Evolutionary conservation across 345 rosid genomes (phyloP).

Genomic region (Arabis hirsuta): DNA sequence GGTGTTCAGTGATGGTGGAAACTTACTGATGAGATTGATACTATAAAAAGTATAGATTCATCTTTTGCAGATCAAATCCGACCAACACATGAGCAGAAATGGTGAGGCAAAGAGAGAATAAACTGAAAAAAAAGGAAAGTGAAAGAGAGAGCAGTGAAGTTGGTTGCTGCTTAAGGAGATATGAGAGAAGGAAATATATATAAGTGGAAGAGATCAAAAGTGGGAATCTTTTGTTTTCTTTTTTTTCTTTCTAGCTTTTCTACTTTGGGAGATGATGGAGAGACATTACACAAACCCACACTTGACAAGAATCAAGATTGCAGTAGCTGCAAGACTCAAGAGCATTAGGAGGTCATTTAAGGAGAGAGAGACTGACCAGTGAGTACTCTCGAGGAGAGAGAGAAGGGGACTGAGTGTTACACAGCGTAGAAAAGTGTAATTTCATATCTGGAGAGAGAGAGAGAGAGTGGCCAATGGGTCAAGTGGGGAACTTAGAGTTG

Average conservation of each 20-base stretch:
- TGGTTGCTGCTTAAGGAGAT: conserved; percentile 21
- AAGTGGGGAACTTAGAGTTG: conserved; percentile 51
- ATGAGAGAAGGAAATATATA: conserved; percentile 18
- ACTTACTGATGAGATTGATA: conserved; percentile 8
- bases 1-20: conserved; percentile 16
- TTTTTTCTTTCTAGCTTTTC: conserved; percentile 32
- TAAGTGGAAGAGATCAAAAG: conserved; percentile 42
- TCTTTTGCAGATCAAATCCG: conserved; percentile 33
- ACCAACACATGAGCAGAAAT: conserved; percentile 36
- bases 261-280: conserved; percentile 41
- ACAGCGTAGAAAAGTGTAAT: conserved; percentile 49
- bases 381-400: conserved; percentile 47
- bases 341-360: conserved; percentile 26
- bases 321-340: conserved; percentile 31
- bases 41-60: conserved; percentile 34
- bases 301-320: conserved; percentile 32
- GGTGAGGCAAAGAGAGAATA: conserved; percentile 44
- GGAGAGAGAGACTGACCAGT: conserved; percentile 42
- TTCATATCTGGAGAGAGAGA: conserved; percentile 35
- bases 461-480: conserved; percentile 43
- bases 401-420: conserved; percentile 56
- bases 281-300: conserved; percentile 29
- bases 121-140: not conserved
- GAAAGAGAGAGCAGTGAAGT: conserved; percentile 37
- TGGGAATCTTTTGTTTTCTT: conserved; percentile 20